These are phyloP conservation scores for Rhododendron mucronatum DNA, from an alignment of 148 eudicot genomes.

Conservation along the genomic window DNA sequence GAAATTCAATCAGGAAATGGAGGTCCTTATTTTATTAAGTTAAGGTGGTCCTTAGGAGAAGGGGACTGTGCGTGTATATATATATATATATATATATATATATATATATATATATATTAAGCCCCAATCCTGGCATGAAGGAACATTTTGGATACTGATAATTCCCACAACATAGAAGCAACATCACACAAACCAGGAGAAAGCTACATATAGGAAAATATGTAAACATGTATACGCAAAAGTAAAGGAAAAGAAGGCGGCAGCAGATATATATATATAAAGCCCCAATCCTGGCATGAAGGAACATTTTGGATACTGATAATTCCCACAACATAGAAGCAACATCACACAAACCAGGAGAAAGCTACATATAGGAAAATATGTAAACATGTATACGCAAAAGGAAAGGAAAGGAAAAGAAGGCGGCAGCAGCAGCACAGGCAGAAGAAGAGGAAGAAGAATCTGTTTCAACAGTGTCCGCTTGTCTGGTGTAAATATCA, in stretches of 20 bases:
- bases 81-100: no score
- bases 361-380: neutral
- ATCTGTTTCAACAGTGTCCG: neutral
- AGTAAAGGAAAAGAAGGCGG: neutral
- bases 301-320: neutral
- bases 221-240: neutral
- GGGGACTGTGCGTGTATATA: no score
- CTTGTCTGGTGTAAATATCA: neutral
- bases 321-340: neutral
- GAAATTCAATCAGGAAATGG: no score
- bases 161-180: neutral
- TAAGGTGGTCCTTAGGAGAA: no score
- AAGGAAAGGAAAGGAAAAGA: constrained; percentile 9
- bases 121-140: neutral
- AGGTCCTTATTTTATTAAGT: no score
- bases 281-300: neutral
- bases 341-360: neutral
- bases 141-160: neutral
- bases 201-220: neutral
- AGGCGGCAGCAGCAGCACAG: neutral
- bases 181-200: neutral
- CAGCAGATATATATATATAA: neutral
- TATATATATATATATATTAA: no score
- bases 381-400: neutral
- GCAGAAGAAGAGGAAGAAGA: neutral